Base-by-base conservation (phyloP, 345 rosid species). In the Citrus hindsii region DNA sequence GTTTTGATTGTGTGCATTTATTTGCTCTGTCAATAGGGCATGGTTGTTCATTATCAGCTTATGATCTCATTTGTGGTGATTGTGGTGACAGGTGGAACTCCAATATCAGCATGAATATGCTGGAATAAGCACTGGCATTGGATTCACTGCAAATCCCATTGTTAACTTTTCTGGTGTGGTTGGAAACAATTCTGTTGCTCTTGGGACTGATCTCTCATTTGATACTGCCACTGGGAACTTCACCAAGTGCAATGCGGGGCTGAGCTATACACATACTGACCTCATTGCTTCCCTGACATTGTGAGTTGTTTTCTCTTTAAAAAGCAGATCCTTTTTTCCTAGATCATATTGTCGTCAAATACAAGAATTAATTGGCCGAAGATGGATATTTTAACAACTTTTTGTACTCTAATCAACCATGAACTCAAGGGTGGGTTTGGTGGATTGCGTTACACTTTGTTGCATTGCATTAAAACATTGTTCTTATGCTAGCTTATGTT, bases 81-180 rank as follows among this genome's bases (percentile, higher is more conserved):
- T 38, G 56, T 77, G 76, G 67, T 67, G 69, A 79, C 92, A 97
- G 99, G 78, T 92, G 38, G 98, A 97, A 83, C 86, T 97, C 67
- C 98, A 97, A 80, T 97, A 94, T 77, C 87, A 84, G 81, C 99
- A 97, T 73, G 99, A 97, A 40, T 87, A 94, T 67, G 91, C 98
- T 42, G 99, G 98, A 77, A 88, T 97, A 73, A 88, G 93, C 85
- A 86, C 98, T 68, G 80, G 95, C 84, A 79, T 97, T 66, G 99
- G 98, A 5, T 79, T 97, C 86, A 94, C 93, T 56, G 92, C 93
- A 66, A 92, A 64, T 82, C 99, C 99, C 4, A 32, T 87, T 81
- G 91, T 92, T 80, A 97, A 92, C 83, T 93, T 97, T 86, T 89
- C 99, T 40, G 93, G 98, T 65, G 98, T 94, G 73, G 78, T 97